phyloP scores from a whole-genome alignment of 345 rosid species.

The Crucihimalaya himalaica region DNA sequence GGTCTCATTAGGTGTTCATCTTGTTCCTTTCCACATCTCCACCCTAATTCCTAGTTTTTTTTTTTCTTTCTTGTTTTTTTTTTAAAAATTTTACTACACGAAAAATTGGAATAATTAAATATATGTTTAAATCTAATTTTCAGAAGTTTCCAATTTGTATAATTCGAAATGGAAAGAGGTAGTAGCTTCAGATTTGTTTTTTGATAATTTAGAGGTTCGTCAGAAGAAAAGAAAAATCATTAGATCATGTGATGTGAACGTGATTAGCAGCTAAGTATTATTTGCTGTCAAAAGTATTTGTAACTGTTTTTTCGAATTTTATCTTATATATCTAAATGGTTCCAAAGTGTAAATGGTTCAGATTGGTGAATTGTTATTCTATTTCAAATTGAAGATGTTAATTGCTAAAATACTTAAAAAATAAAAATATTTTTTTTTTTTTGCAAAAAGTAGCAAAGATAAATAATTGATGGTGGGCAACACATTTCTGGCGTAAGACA shows the following conservation, averaged over 20 bases:
- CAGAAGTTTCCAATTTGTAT: constrained; percentile 34
- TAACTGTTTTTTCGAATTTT: background rate
- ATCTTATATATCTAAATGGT: constrained; percentile 3
- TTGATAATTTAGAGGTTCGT: constrained; percentile 17
- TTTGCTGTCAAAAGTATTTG: constrained; percentile 1
- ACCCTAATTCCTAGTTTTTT: constrained; percentile 29
- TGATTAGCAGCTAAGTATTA: constrained; percentile 32
- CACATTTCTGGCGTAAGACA: background rate
- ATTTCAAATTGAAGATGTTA: background rate
- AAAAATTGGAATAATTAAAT: constrained; percentile 26
- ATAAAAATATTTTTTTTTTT: too few species aligned
- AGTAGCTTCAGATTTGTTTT: constrained; percentile 1
- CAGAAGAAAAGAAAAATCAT: constrained; percentile 2
- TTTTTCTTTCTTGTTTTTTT: background rate
- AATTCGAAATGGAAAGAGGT: constrained; percentile 18
- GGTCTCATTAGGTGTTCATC: constrained; percentile 88
- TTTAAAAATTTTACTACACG: background rate
- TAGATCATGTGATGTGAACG: constrained; percentile 35
- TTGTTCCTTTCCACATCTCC: constrained; percentile 53
- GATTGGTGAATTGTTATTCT: background rate
- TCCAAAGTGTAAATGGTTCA: constrained; percentile 1
- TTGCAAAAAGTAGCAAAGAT: background rate
- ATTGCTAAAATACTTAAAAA: background rate
- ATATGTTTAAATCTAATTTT: constrained; percentile 12
- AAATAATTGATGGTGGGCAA: background rate